Evolutionary conservation across 2,329 filamentous ascomycete genomes (phyloP), one percentile per base, ranked within the genome.

Genomic region (Ophiostoma sp.): DNA sequence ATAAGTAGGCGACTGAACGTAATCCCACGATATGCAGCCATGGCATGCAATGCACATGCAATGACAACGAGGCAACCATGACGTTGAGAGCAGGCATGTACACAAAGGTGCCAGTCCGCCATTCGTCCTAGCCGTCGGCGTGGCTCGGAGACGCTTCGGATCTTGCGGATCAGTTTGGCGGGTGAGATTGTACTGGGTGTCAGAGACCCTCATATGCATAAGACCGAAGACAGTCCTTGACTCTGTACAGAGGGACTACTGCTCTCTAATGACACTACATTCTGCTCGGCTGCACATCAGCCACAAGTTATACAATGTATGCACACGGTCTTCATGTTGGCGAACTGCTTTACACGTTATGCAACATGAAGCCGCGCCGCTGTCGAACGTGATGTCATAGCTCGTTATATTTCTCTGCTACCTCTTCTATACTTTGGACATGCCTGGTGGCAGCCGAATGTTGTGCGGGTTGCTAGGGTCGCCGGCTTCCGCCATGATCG

Each of bases 381-480:
- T 27, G 27, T 27, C 27, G 27, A 27, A 27, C 27, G 16, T 55
- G 49, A 55, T 55, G 49, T 55, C 49, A 55, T 55, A 55, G 11
- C n/a, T 55, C 49, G n/a, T 55, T 55, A 8, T 55, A 27, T 55
- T 27, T 27, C 9, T 11, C 3, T 55, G 2, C 2, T 5, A 47
- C 45, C 14, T 5, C 8, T 0, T 9, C n/a, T 40, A 63, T 44
- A 63, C 60, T 42, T 63, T 63, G 60, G 60, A 42, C 60, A 63
- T 44, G 38, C 72, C 80, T 9, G 86, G 85, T 18, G 86, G 85
- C 78, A 84, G 80, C 63, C 86, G 80, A 69, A 88, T 8, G 72
- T 71, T 68, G 73, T 75, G 75, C 12, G 68, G 60, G 60, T 63
- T 63, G 40, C 60, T 18, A 3, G 38, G 38, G 38, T 41, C 60